These are phyloP conservation scores for Stellera chamaejasme DNA, from an alignment of 345 rosid species.

Conservation along the genomic window DNA sequence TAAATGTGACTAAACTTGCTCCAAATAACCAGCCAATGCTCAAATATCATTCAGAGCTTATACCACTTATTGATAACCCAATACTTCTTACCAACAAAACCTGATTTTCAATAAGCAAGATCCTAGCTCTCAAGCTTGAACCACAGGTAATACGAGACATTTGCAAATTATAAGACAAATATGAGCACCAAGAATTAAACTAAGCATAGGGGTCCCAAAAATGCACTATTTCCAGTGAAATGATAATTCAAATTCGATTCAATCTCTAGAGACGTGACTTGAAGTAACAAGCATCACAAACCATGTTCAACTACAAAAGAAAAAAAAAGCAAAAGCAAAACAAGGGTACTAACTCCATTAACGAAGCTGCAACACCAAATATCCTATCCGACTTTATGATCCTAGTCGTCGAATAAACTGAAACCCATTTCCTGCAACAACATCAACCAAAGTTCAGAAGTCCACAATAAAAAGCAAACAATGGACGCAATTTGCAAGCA, in stretches of 20 bases:
- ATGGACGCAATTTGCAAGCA: background rate
- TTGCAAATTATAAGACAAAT: no score
- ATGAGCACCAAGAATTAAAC: no score
- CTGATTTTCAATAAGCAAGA: no score
- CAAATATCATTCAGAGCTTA: no score
- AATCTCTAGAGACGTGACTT: slow-evolving; percentile 16
- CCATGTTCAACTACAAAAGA: slow-evolving; percentile 22
- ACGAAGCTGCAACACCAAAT: background rate
- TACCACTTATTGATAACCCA: no score
- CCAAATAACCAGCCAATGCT: no score
- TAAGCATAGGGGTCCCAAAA: background rate
- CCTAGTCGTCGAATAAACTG: slow-evolving; percentile 58
- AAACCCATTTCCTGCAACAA: slow-evolving; percentile 58
- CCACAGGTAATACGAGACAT: no score
- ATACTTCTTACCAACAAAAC: no score
- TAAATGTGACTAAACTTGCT: no score
- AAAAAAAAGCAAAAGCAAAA: background rate
- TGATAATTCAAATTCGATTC: slow-evolving; percentile 1
- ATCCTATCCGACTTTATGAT: background rate
- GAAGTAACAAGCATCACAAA: slow-evolving; percentile 3
- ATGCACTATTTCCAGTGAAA: slow-evolving; percentile 1
- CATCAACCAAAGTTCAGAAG: background rate
- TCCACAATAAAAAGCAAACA: background rate
- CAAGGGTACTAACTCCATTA: slow-evolving; percentile 1
- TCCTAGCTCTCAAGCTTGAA: no score